Conservation (phyloP, 441 rosid species). For the Bocquillonia castaneifolia region DNA sequence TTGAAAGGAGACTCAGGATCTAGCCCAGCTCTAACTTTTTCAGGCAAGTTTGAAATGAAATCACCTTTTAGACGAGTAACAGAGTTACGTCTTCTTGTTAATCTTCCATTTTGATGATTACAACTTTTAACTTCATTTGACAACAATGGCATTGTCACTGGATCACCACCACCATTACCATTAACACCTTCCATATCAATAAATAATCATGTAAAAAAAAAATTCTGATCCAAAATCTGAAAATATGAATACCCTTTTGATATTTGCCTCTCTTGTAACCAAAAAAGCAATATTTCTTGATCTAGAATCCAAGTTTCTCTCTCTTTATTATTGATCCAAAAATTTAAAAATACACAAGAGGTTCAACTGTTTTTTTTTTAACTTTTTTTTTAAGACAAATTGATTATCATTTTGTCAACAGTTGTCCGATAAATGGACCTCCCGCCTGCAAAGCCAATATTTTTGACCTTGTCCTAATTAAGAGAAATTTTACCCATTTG, state of each 20-base stretch:
- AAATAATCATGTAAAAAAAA: background rate
- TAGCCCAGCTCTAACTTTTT: slow-evolving; percentile 46
- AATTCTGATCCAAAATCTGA: background rate
- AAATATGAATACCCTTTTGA: background rate
- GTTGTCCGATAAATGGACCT: background rate
- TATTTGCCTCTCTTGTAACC: background rate
- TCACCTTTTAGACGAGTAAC: slow-evolving; percentile 39
- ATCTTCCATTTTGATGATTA: slow-evolving; percentile 8
- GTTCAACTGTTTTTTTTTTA: background rate
- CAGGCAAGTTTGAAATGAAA: slow-evolving; percentile 55
- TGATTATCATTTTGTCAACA: background rate
- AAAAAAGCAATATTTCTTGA: background rate
- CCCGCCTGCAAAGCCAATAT: background rate
- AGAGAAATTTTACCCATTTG: too few species aligned
- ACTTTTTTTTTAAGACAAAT: background rate
- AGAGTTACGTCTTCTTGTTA: slow-evolving; percentile 29
- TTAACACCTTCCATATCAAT: slow-evolving; percentile 8
- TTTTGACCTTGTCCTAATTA: slow-evolving; percentile 2
- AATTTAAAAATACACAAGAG: background rate
- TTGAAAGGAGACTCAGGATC: slow-evolving; percentile 45
- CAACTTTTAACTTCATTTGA: background rate
- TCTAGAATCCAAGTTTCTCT: background rate
- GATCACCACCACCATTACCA: background rate
- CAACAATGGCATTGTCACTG: slow-evolving; percentile 29
- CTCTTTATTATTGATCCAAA: background rate